phyloP scores from a whole-genome alignment of 2,329 filamentous ascomycete species.

The Talaromyces funiculosus region DNA sequence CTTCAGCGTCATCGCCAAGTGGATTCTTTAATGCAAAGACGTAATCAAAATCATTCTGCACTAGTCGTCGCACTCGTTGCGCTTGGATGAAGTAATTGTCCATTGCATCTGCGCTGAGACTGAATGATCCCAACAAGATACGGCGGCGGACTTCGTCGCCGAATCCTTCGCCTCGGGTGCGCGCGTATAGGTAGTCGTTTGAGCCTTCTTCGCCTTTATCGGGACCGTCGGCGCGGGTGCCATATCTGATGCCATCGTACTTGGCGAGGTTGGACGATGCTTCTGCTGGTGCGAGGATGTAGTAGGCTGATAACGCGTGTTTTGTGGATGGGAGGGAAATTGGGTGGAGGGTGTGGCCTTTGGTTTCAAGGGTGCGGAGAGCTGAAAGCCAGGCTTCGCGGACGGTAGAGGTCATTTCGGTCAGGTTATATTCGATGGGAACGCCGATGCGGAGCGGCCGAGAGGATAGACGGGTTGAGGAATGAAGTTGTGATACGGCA shows the following conservation, averaged over 20 bases:
- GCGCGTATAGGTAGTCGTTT: constrained; percentile 61
- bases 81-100: constrained; percentile 97
- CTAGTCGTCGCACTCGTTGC: constrained; percentile 75
- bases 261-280: constrained; percentile 94
- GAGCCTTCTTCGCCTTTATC: constrained; percentile 46
- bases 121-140: constrained; percentile 85
- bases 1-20: constrained; percentile 37
- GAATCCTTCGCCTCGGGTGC: constrained; percentile 67
- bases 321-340: constrained; percentile 78
- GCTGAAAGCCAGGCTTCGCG: constrained; percentile 63
- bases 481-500: constrained; percentile 36
- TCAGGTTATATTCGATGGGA: constrained; percentile 77
- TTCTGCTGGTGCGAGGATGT: constrained; percentile 89
- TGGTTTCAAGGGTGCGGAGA: constrained; percentile 53
- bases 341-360: constrained; percentile 67
- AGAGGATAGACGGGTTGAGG: constrained; percentile 22
- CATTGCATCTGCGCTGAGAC: constrained; percentile 80
- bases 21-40: constrained; percentile 68
- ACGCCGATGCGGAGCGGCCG: constrained; percentile 50
- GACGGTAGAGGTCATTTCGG: constrained; percentile 66
- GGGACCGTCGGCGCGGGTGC: constrained; percentile 48
- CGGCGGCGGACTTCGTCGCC: constrained; percentile 80
- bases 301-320: constrained; percentile 86
- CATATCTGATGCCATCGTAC: constrained; percentile 95
- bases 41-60: constrained; percentile 78